Evolutionary conservation across 805 yeast species (phyloP).

Genomic region (Sungouiozyma ichnusensis): DNA sequence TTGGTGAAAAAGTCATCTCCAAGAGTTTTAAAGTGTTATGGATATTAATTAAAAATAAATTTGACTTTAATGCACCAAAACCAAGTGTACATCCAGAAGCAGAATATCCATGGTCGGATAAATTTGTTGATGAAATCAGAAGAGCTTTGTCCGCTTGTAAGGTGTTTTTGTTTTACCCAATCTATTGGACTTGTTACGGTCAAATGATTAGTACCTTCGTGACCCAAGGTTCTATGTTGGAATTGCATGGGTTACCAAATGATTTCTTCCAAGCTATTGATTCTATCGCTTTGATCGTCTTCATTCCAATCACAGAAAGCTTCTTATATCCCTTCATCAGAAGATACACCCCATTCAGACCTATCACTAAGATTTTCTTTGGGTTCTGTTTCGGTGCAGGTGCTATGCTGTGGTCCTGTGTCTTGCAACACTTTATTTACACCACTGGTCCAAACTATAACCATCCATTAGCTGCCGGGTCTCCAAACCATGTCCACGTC

Average conservation of each 20-base stretch:
- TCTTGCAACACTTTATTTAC: constrained; percentile 62
- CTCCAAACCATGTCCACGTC: constrained; percentile 41
- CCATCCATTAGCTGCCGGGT: constrained; percentile 36
- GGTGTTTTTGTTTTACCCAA: constrained; percentile 59
- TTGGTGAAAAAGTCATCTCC: constrained; percentile 50
- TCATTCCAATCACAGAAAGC: constrained; percentile 62
- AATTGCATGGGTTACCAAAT: constrained; percentile 68
- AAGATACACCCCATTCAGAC: constrained; percentile 45
- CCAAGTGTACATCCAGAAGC: constrained; percentile 43
- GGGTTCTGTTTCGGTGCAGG: constrained; percentile 59
- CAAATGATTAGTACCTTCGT: constrained; percentile 67
- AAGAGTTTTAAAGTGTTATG: constrained; percentile 38
- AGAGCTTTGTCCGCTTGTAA: constrained; percentile 62
- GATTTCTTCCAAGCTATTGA: constrained; percentile 70
- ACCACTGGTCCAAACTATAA: constrained; percentile 65
- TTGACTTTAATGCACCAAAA: constrained; percentile 44
- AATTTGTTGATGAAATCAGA: constrained; percentile 62
- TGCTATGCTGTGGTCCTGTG: constrained; percentile 69
- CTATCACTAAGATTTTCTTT: constrained; percentile 58
- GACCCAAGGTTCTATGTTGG: constrained; percentile 66
- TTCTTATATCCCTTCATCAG: constrained; percentile 46
- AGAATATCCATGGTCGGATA: constrained; percentile 50
- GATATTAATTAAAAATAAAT: constrained; percentile 37
- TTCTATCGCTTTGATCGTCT: constrained; percentile 65
- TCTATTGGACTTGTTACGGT: constrained; percentile 65